Evolutionary conservation across 2,329 filamentous ascomycete genomes (phyloP).

Genomic region (Neopestalotiopsis rosae): DNA sequence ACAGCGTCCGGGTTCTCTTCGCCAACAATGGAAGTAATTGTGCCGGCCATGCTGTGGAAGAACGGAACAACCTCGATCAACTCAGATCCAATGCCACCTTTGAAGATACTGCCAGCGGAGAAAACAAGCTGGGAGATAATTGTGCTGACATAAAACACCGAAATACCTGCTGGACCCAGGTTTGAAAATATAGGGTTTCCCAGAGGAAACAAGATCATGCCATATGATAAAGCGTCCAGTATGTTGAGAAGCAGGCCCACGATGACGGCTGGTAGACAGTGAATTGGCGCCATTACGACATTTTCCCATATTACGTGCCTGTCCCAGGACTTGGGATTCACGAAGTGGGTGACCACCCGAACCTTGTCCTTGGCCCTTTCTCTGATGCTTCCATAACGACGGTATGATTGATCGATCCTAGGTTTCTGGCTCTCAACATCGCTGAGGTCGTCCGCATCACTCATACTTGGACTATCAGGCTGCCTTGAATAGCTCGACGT

Average conservation of each 20-base stretch:
- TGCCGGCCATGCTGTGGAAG: constrained; percentile 97
- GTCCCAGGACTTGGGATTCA: constrained; percentile 76
- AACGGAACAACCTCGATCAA: constrained; percentile 99
- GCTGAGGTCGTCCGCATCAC: constrained; percentile 34
- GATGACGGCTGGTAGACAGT: constrained; percentile 82
- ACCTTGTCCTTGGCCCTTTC: constrained; percentile 27
- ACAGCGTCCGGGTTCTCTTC: constrained; percentile 83
- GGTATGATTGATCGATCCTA: constrained; percentile 23
- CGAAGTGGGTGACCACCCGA: constrained; percentile 35
- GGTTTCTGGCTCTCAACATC: constrained; percentile 60
- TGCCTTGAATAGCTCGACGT: constrained; percentile 37
- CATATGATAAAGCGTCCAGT: constrained; percentile 92
- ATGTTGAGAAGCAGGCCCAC: constrained; percentile 91
- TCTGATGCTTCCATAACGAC: constrained; percentile 33
- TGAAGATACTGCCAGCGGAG: constrained; percentile 86
- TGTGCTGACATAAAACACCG: constrained; percentile 98
- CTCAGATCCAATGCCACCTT: constrained; percentile 90
- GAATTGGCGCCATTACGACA: constrained; percentile 69
- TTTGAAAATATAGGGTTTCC: constrained; percentile 84
- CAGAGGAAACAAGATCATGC: constrained; percentile 94
- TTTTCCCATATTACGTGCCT: constrained; percentile 67
- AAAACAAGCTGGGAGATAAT: constrained; percentile 93
- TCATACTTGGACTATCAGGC: constrained; percentile 28
- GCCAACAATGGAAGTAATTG: constrained; percentile 80
- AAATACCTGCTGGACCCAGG: constrained; percentile 91